Conservation (phyloP, 2,329 filamentous ascomycete species). For the Penicillium sp. region DNA sequence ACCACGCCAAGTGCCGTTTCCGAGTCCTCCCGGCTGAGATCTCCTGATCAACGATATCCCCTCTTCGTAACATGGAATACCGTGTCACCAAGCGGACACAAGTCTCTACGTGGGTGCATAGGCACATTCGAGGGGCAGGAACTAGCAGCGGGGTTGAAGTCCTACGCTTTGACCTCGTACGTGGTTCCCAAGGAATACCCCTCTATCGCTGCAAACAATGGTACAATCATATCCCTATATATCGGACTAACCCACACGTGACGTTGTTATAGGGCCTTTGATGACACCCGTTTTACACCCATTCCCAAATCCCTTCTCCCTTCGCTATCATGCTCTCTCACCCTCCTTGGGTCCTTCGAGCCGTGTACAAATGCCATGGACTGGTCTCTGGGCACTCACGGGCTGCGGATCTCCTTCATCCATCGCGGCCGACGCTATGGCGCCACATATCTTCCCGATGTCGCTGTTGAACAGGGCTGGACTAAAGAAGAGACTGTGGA, state of each 20-base stretch:
- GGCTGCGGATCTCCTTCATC: conserved; percentile 81
- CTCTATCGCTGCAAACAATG: not conserved
- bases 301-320: conserved; percentile 52
- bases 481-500: conserved; percentile 86
- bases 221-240: not conserved
- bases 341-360: conserved; percentile 83
- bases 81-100: conserved; percentile 58
- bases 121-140: conserved; percentile 84
- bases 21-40: conserved; percentile 23
- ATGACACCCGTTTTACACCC: conserved; percentile 61
- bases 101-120: conserved; percentile 85
- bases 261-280: conserved; percentile 53
- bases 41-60: conserved; percentile 57
- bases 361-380: conserved; percentile 69
- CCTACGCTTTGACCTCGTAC: conserved; percentile 78
- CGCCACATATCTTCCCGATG: conserved; percentile 88
- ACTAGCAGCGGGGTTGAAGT: conserved; percentile 68
- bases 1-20: conserved; percentile 48
- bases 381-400: conserved; percentile 84
- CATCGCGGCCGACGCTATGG: conserved; percentile 71
- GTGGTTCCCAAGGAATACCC: conserved; percentile 24
- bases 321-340: conserved; percentile 60
- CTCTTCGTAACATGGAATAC: conserved; percentile 97
- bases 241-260: not conserved
- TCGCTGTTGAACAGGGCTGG: conserved; percentile 91